Evolutionary conservation across 768 basidiomycete species (phyloP), one percentile per base, ranked within the genome.

Genomic region (Psilocybe sp.): DNA sequence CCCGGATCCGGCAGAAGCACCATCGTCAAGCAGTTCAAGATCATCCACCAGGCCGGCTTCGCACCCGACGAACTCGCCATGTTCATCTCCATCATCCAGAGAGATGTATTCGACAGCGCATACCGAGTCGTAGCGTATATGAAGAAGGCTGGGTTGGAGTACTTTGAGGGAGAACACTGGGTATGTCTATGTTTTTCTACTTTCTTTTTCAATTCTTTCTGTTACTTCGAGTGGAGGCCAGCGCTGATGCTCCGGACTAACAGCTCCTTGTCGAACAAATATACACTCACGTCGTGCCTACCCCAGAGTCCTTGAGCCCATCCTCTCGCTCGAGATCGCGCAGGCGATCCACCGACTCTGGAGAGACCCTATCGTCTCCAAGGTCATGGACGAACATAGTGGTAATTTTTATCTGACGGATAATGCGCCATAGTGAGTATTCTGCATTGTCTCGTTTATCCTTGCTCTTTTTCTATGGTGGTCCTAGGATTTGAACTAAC

Each of bases 1-100:
- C n/a, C n/a, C 60, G 93, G 95, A 72, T 91, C 89, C 0, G 96
- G 95, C 5, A 98, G 97, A 71, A 86, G 83, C 4, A 98, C 95
- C 0, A 92, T 98, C 56, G 93, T 97, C 33, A 98, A 98, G 65
- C 95, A 98, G 68, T 96, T 98, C 94, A 97, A 96, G 77, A 95
- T 98, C 50, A 94, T 98, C 43, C 90, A 98, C 66, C 90, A 96
- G 66, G 84, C 85, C 54, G 95, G 95, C 11, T 98, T 93, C 69
- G 81, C 85, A 2, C 68, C 70, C 8, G 79, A 87, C 0, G 93
- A 97, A 64, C 81, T 92, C 20, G 74, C 85, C 52, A 76, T 81
- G 3, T 96, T 82, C 72, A 76, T 87, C 15, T 79, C 84, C 0
- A 85, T 86, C 28, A 84, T 98, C 43, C 92, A 87, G 69, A 83